phyloP scores from a whole-genome alignment of 306 rosid genomes.

The Medicago ruthenica region DNA sequence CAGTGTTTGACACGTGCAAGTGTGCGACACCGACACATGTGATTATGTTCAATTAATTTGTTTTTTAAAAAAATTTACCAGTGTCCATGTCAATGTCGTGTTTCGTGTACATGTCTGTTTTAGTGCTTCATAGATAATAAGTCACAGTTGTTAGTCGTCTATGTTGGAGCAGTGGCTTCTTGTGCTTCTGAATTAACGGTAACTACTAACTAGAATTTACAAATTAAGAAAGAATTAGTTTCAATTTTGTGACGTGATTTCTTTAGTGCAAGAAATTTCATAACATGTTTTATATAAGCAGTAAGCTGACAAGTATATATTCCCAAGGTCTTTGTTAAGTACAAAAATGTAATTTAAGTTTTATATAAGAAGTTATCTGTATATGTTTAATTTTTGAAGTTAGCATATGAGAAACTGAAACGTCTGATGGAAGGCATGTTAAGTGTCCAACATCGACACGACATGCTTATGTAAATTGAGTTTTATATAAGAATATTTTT shows the following conservation, averaged over 20 bases:
- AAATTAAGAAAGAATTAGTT: conserved; percentile 17
- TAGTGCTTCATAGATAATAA: too few species aligned
- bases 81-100: too few species aligned
- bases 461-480: neutral
- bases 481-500: neutral
- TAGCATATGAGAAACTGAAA: too few species aligned
- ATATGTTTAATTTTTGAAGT: too few species aligned
- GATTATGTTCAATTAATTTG: neutral
- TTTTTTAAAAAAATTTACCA: too few species aligned
- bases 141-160: neutral
- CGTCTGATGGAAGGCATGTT: too few species aligned
- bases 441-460: too few species aligned
- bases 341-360: too few species aligned
- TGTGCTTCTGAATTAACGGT: conserved; percentile 8
- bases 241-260: conserved; percentile 26
- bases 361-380: too few species aligned
- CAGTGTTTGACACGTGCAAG: too few species aligned
- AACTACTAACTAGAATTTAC: neutral
- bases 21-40: too few species aligned
- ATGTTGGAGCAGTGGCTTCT: neutral
- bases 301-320: neutral
- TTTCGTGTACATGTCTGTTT: too few species aligned
- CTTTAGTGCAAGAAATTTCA: neutral
- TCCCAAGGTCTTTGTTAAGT: neutral
- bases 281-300: neutral